Evolutionary conservation across 2,329 filamentous ascomycete species (phyloP), one percentile per base, ranked within the genome.

Genomic region (Fusarium torulosum): DNA sequence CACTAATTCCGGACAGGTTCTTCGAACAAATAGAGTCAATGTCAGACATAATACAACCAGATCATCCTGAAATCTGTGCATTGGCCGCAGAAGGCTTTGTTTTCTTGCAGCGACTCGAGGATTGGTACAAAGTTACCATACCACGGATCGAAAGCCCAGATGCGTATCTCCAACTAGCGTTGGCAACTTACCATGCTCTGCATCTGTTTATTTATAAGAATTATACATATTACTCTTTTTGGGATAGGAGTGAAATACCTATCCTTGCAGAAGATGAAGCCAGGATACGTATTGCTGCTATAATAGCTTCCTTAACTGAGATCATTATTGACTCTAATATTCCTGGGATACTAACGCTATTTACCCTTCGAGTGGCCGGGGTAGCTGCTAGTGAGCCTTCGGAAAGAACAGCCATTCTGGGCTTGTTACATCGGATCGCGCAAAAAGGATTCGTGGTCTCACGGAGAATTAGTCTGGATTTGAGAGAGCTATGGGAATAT

Each of bases 351-450:
- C 47, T 71, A 3, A 37, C 66, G 0, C 19, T 76, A 2, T 76
- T 75, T 37, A 68, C 72, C 3, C 49, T 76, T 2, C 56, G 72
- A 23, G 65, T 74, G 43, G 72, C 70, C 4, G 74, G 74, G 1
- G 59, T 51, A 0, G 58, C 64, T 41, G 44, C 60, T 2, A 23
- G 2, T 0, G 15, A 21, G 1, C 1, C 10, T 1, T 14, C 0
- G 2, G 15, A 59, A 15, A 70, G 46, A 6, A 3, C 19, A 0
- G 50, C 17, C 4, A 20, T 70, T 6, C 0, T 68, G 1, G 27
- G 11, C 1, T 1, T 70, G 1, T 63, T 76, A 1, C 10, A 42
- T 6, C 37, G 23, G 1, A 50, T 76, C 3, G 58, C 68, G 13
- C 53, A 52, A 3, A 58, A 62, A 11, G 74, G 75, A 3, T 76